Conservation (phyloP, 805 yeast species). For the Ogataea angusta region DNA sequence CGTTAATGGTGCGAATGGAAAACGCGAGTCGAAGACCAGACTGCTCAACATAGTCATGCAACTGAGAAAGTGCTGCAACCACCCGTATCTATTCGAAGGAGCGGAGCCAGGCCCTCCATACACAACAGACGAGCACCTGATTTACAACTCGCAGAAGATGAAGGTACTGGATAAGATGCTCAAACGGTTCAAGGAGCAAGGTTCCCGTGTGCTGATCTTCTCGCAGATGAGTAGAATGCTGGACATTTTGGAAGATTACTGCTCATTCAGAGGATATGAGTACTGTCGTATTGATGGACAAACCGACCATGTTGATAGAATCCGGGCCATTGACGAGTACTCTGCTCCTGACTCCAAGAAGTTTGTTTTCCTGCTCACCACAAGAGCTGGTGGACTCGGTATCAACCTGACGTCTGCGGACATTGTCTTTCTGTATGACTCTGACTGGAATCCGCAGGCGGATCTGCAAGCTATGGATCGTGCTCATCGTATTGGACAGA, state of each 20-base stretch:
- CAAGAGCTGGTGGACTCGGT: slow-evolving; percentile 90
- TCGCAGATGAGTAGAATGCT: slow-evolving; percentile 82
- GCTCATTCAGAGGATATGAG: slow-evolving; percentile 61
- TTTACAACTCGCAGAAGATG: slow-evolving; percentile 69
- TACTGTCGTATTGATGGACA: slow-evolving; percentile 84
- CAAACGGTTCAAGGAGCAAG: slow-evolving; percentile 59
- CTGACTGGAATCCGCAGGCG: slow-evolving; percentile 90
- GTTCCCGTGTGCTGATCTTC: slow-evolving; percentile 74
- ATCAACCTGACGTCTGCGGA: slow-evolving; percentile 81
- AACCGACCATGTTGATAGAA: slow-evolving; percentile 75
- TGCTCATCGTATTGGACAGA: slow-evolving; percentile 86
- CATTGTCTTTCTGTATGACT: slow-evolving; percentile 69
- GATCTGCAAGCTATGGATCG: slow-evolving; percentile 89
- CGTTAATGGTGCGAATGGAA: slow-evolving; percentile 77
- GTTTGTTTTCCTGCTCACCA: slow-evolving; percentile 71
- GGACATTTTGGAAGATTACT: slow-evolving; percentile 78
- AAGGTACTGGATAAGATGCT: slow-evolving; percentile 66
- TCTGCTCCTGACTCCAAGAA: slow-evolving; percentile 71
- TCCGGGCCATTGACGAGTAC: slow-evolving; percentile 72
- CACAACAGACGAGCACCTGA: slow-evolving; percentile 80
- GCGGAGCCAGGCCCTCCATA: slow-evolving; percentile 90
- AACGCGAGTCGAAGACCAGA: slow-evolving; percentile 71
- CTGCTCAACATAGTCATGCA: slow-evolving; percentile 81
- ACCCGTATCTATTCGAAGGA: slow-evolving; percentile 81
- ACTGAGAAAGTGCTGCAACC: slow-evolving; percentile 79